Evolutionary conservation across 805 yeast genomes (phyloP).

Genomic region (Starmerella sp.): DNA sequence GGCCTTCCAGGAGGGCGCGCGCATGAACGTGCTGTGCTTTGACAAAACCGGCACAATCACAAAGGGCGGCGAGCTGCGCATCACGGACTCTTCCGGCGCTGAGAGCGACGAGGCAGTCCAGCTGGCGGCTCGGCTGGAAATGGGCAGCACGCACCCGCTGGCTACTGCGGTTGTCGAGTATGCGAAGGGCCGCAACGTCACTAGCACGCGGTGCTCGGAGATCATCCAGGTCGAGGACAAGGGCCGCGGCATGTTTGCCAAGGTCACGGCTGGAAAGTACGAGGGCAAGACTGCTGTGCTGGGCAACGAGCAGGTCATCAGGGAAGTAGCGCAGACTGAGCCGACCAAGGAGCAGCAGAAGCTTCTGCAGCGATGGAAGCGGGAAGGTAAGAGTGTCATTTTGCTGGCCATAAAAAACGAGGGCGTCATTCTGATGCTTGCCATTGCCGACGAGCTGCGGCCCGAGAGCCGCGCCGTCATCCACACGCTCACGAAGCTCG

Average conservation of each 20-base stretch:
- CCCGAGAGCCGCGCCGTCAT: constrained; percentile 48
- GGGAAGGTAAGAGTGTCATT: constrained; percentile 52
- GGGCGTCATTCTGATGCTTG: constrained; percentile 33
- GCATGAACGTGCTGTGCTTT: constrained; percentile 52
- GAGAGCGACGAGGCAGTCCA: constrained; percentile 33
- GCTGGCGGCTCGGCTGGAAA: constrained; percentile 37
- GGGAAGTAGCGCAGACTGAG: constrained; percentile 37
- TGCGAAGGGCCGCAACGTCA: constrained; percentile 23
- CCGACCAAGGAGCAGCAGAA: constrained; percentile 29
- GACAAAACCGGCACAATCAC: constrained; percentile 76
- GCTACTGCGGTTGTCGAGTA: constrained; percentile 45
- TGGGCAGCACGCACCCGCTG: constrained; percentile 57
- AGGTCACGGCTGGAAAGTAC: constrained; percentile 13
- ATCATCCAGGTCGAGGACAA: constrained; percentile 13
- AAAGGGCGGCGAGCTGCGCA: constrained; percentile 44
- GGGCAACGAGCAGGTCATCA: constrained; percentile 53
- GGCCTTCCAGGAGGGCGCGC: constrained; percentile 68
- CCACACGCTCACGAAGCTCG: constrained; percentile 30
- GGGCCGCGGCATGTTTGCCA: constrained; percentile 22
- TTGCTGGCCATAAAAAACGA: constrained; percentile 36
- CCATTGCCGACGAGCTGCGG: constrained; percentile 44
- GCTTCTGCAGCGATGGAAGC: constrained; percentile 44
- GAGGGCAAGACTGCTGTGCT: constrained; percentile 24
- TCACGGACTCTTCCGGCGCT: constrained; percentile 38
- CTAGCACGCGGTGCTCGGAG: constrained; percentile 12